These are phyloP conservation scores for Boletus huronensis DNA, from an alignment of 768 basidiomycete genomes.

Conservation along the genomic window DNA sequence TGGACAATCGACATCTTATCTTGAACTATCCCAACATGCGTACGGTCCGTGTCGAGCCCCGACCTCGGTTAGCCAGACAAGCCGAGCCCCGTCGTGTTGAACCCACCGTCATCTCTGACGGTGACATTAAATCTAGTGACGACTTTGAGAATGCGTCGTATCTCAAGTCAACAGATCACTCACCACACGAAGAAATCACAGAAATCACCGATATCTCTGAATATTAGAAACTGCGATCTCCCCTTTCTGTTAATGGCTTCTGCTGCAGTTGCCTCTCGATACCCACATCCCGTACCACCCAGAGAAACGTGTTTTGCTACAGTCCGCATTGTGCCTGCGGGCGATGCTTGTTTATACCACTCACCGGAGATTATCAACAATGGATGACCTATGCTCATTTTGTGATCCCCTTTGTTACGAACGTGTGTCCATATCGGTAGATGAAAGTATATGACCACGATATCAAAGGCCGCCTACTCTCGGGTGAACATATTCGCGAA, in stretches of 20 bases:
- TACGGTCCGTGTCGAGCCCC: slow-evolving; percentile 34
- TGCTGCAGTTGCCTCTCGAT: slow-evolving; percentile 9
- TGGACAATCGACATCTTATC: slow-evolving; percentile 57
- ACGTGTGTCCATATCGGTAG: not conserved
- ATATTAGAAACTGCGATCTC: slow-evolving; percentile 22
- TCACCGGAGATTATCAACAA: slow-evolving; percentile 2
- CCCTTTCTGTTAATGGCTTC: not conserved
- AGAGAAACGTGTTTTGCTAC: slow-evolving; percentile 18
- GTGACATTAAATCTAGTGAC: slow-evolving; percentile 28
- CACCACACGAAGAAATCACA: slow-evolving; percentile 23
- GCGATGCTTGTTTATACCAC: slow-evolving; percentile 23
- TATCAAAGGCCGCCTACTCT: not conserved
- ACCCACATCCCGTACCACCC: slow-evolving; percentile 5
- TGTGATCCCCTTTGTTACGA: slow-evolving; percentile 3
- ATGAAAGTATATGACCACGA: not conserved
- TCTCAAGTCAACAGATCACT: slow-evolving; percentile 24
- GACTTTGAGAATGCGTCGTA: slow-evolving; percentile 26
- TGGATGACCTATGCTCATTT: slow-evolving; percentile 3
- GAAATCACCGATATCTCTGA: slow-evolving; percentile 30
- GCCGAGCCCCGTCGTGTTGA: slow-evolving; percentile 31
- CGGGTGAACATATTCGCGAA: not conserved
- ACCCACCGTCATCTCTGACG: slow-evolving; percentile 32
- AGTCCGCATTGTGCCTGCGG: slow-evolving; percentile 8
- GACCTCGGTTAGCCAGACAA: slow-evolving; percentile 22
- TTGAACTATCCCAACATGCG: slow-evolving; percentile 58